These are phyloP conservation scores for Closterium sp. DNA, from an alignment of 139 green algal species.

Conservation along the genomic window DNA sequence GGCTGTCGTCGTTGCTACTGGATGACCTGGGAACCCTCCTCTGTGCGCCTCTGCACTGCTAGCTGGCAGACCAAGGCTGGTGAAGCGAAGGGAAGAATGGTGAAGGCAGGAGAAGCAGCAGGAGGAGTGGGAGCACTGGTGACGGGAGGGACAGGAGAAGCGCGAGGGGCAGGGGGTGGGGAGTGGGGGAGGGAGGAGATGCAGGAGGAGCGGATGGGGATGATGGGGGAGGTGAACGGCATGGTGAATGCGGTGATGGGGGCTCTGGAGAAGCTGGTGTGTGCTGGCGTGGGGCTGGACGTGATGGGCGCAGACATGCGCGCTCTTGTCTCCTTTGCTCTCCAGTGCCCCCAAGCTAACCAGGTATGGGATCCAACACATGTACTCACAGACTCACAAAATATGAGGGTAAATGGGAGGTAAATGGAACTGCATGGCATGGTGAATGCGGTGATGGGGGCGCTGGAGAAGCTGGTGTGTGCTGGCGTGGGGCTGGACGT, in stretches of 20 bases:
- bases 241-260: conserved; percentile 40
- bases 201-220: background rate
- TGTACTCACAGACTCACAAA: no score
- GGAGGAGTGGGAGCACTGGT: background rate
- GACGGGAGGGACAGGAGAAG: background rate
- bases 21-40: conserved; percentile 21
- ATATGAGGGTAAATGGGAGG: no score
- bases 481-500: no score
- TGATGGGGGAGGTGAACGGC: conserved; percentile 27
- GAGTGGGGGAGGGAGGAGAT: background rate
- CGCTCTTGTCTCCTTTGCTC: no score
- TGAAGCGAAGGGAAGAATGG: background rate
- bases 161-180: background rate
- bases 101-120: background rate
- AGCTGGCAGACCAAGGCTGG: background rate
- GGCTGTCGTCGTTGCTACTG: conserved; percentile 38
- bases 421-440: no score
- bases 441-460: conserved; percentile 38
- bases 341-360: no score
- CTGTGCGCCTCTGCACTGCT: conserved; percentile 1
- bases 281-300: no score
- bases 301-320: no score
- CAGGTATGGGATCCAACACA: no score
- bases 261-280: no score
- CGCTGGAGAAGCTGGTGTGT: no score